Conservation (phyloP, 495 filamentous ascomycete species). For the Xylona heveae region DNA sequence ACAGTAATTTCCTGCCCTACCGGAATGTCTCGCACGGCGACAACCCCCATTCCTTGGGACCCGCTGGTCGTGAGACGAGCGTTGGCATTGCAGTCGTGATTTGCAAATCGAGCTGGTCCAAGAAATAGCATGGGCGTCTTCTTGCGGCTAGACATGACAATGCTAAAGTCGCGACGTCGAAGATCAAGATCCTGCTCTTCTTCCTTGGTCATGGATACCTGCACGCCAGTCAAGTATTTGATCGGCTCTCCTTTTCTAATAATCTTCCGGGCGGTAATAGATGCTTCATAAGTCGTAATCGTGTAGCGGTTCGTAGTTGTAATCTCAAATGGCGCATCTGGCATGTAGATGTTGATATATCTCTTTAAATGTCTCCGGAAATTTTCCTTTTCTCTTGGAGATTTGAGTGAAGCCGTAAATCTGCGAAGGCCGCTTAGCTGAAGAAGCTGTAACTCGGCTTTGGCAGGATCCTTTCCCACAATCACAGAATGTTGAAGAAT, state of each 20-base stretch:
- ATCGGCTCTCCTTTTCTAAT: conserved; percentile 68
- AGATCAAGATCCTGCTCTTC: conserved; percentile 65
- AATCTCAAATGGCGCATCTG: conserved; percentile 87
- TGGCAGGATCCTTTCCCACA: conserved; percentile 42
- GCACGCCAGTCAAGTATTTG: conserved; percentile 75
- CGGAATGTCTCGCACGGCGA: conserved; percentile 58
- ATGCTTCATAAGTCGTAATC: conserved; percentile 71
- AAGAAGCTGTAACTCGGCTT: conserved; percentile 51
- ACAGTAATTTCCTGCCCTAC: conserved; percentile 91
- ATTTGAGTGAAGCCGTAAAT: conserved; percentile 40
- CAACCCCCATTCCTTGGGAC: conserved; percentile 69
- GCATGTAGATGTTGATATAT: conserved; percentile 82
- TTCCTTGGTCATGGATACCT: conserved; percentile 72
- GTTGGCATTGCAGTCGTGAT: conserved; percentile 94
- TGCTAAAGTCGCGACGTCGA: conserved; percentile 79
- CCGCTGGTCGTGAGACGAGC: conserved; percentile 63
- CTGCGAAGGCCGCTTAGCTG: conserved; percentile 51
- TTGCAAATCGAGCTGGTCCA: conserved; percentile 86
- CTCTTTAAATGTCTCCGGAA: conserved; percentile 72
- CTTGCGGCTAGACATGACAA: conserved; percentile 80
- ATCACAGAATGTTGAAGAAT: conserved; percentile 63
- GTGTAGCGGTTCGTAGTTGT: conserved; percentile 89
- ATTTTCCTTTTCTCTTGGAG: conserved; percentile 64
- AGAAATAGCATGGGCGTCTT: conserved; percentile 78
- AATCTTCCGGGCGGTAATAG: conserved; percentile 56